Conservation (phyloP, 2,329 filamentous ascomycete species). For the Microsporum ferrugineum region DNA sequence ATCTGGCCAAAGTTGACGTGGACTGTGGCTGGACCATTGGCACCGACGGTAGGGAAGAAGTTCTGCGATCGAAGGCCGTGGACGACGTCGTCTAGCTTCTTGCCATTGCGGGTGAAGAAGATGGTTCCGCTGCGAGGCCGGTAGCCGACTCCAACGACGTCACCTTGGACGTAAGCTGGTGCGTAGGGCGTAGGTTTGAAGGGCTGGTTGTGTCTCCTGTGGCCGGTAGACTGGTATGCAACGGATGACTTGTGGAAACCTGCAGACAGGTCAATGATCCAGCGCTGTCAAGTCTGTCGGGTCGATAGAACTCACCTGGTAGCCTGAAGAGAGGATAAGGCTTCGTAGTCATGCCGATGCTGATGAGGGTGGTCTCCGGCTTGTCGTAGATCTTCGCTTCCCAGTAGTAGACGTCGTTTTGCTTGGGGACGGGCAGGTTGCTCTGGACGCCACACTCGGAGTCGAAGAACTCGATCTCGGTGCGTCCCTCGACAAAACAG, state of each 20-base stretch:
- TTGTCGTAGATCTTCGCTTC: slow-evolving; percentile 98
- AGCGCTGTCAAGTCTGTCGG: not conserved
- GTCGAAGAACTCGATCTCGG: slow-evolving; percentile 98
- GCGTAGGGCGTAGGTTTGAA: slow-evolving; percentile 72
- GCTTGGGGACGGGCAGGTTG: slow-evolving; percentile 92
- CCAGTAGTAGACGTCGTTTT: slow-evolving; percentile 99
- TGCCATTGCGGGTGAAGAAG: slow-evolving; percentile 95
- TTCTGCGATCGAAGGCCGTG: slow-evolving; percentile 91
- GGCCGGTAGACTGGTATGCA: slow-evolving; percentile 79
- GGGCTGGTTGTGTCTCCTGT: slow-evolving; percentile 83
- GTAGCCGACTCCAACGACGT: slow-evolving; percentile 93
- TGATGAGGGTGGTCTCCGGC: slow-evolving; percentile 73
- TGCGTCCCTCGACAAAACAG: slow-evolving; percentile 92
- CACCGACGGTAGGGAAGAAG: slow-evolving; percentile 94
- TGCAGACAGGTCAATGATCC: slow-evolving; percentile 23
- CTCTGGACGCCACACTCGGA: slow-evolving; percentile 95
- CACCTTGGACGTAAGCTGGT: slow-evolving; percentile 76
- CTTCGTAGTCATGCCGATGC: slow-evolving; percentile 91
- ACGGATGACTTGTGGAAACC: slow-evolving; percentile 88
- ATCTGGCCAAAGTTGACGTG: slow-evolving; percentile 98
- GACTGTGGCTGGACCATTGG: slow-evolving; percentile 81
- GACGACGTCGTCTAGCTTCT: slow-evolving; percentile 86
- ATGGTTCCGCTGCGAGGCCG: slow-evolving; percentile 85
- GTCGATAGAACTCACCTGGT: slow-evolving; percentile 55
- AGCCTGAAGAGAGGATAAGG: slow-evolving; percentile 90